Conservation (phyloP, 257 asterid species). For the Handroanthus guayacan region DNA sequence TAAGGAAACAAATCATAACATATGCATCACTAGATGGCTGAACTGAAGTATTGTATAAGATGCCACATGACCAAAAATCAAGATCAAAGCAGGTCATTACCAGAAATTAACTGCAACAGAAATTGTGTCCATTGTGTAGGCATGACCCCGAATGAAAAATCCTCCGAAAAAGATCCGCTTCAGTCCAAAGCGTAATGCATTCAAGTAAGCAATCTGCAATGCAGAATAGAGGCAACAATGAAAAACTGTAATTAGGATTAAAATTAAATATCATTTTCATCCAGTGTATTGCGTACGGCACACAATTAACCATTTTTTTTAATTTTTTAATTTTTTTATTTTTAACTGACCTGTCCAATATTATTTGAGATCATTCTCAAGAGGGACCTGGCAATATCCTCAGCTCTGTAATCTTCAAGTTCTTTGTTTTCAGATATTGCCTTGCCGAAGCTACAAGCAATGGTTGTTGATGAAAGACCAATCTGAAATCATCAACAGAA, state of each 20-base stretch:
- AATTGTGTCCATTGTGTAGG: conserved; percentile 94
- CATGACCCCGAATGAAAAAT: conserved; percentile 88
- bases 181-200: conserved; percentile 81
- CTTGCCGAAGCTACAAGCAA: conserved; percentile 96
- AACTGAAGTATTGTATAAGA: conserved; percentile 5
- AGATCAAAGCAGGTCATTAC: conserved; percentile 46
- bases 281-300: conserved; percentile 12
- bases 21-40: conserved; percentile 6
- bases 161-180: conserved; percentile 93
- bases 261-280: conserved; percentile 8
- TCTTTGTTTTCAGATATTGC: conserved; percentile 75
- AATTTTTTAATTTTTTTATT: background rate
- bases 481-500: conserved; percentile 54
- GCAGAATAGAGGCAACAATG: conserved; percentile 28
- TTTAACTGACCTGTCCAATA: conserved; percentile 78
- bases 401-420: conserved; percentile 74
- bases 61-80: background rate
- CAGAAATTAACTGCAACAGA: conserved; percentile 94
- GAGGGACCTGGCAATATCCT: conserved; percentile 88
- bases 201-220: conserved; percentile 84
- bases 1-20: background rate
- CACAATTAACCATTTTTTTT: background rate
- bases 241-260: conserved; percentile 17
- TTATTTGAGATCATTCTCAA: conserved; percentile 94
- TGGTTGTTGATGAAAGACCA: conserved; percentile 83